Base-by-base conservation (phyloP, 208 protist species). In the Leishmania tropica region DNA sequence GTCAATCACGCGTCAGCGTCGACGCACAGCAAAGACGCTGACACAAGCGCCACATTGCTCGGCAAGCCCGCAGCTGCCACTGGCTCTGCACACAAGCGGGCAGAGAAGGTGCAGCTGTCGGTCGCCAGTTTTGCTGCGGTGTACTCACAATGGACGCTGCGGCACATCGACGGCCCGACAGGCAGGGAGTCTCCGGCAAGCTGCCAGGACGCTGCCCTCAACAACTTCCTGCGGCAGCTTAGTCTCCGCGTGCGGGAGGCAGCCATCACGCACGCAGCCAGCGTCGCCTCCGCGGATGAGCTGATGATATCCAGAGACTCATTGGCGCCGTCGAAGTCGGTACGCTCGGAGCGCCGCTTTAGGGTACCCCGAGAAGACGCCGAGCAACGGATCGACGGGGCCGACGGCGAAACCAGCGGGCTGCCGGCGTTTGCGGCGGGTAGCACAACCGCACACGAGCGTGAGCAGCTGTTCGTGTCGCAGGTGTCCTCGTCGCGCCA, bases 391-490 rank as follows among this genome's bases (percentile, higher is more conserved):
- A 51, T 42, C 7, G 28, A 47, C 11, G 68, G 47, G 68, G 21
- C 47, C 68, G 42, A 65, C 68, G 42, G 28, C 68, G 58, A 81
- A 45, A 42, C 60, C 13, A 79, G 68, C 35, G 64, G 58, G 42
- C 37, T 85, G 35, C 75, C 65, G 79, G 75, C 71, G 13, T 81
- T 81, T 47, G 76, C 70, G 3, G 68, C 53, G 40, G 77, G 78
- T 21, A 75, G 58, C 62, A 84, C 78, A 58, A 96, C 89, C 3
- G 89, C 90, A 3, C 90, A 96, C 78, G 91, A 96, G 51, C 71
- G 91, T 35, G 93, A 96, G 81, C 87, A 89, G 68, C 77, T 93
- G 51, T 94, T 96, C 68, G 93, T 96, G 21, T 93, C 93, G 8
- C 85, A 92, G 78, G 87, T 89, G n/a, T 83, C 74, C 28, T 76